Evolutionary conservation across 176 grass and related monocot species (phyloP), one percentile per base, ranked within the genome.

Genomic region (Hyparrhenia diplandra): DNA sequence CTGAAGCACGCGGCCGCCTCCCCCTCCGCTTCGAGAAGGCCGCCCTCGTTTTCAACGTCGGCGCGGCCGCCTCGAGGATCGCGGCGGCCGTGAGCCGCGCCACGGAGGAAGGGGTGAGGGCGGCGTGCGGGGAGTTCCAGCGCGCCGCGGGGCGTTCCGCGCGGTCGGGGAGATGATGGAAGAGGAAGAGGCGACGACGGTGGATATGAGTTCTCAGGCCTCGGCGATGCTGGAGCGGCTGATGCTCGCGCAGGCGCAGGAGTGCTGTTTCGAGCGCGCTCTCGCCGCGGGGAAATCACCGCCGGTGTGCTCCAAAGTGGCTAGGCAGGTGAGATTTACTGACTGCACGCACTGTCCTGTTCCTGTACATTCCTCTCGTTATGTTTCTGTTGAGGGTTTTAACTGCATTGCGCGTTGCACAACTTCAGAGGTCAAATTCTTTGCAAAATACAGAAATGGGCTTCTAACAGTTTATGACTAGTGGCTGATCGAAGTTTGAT

Each of bases 161-260:
- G 75, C 89, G 34, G 40, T 87, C 1, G 87, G 77, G 42, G 70
- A 89, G 73, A 86, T 79, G 83, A 86, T 85, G 82, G 86, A 87
- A 8, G 90, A 73, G 55, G 75, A 76, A 17, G 78, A 54, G 30
- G 90, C 66, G 27, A 54, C 49, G 18, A 92, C 84, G 11, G 65
- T 98, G 42, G 92, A 98, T 91, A 69, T 98, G 80, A 81, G 80
- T n/a, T 60, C 75, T 1, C 84, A 92, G 86, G 75, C 90, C 34
- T 30, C 83, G 3, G 75, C 55, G 62, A 87, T 94, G 92, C 76
- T 97, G 84, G 92, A 92, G 76, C 73, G 55, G 68, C 80, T 97
- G 39, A 97, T 97, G 94, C 92, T 97, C 31, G 92, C 95, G 34
- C 92, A 97, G 83, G 92, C 92, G 39, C 92, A 97, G 83, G 89